phyloP scores from a whole-genome alignment of 176 grass and related monocot genomes.

The Carex myosuroides region DNA sequence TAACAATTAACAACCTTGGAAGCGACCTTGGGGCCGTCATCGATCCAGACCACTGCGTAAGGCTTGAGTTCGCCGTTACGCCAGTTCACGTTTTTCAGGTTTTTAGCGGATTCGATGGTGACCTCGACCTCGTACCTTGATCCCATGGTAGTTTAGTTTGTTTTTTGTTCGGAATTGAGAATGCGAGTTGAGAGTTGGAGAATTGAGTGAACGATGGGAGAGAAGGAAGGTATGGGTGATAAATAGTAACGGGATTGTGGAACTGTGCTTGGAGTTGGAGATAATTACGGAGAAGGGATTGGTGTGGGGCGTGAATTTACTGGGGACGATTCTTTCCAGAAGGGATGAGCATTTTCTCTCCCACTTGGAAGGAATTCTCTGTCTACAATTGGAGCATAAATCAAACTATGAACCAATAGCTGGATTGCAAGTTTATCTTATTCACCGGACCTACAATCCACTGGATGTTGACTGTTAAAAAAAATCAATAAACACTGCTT shows the following conservation, averaged over 20 bases:
- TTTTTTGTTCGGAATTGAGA: not conserved
- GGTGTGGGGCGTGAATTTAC: not conserved
- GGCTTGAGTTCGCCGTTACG: constrained; percentile 51
- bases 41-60: constrained; percentile 55
- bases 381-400: not conserved
- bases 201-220: not conserved
- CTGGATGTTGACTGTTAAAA: not conserved
- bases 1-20: constrained; percentile 19
- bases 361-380: not conserved
- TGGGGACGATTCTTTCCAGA: not conserved
- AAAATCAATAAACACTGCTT: not conserved
- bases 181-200: not conserved
- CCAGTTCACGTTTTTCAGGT: constrained; percentile 87
- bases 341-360: not conserved
- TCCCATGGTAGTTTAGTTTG: constrained; percentile 6
- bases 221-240: not conserved
- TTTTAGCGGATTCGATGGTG: constrained; percentile 40
- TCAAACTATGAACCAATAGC: not conserved
- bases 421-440: no score
- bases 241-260: not conserved
- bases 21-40: constrained; percentile 43
- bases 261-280: not conserved
- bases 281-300: not conserved
- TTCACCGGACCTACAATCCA: not conserved
- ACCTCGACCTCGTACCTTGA: constrained; percentile 63